Base-by-base conservation (phyloP, 352 stramenopile genomes). In the Phytophthora macrochlamydospora region DNA sequence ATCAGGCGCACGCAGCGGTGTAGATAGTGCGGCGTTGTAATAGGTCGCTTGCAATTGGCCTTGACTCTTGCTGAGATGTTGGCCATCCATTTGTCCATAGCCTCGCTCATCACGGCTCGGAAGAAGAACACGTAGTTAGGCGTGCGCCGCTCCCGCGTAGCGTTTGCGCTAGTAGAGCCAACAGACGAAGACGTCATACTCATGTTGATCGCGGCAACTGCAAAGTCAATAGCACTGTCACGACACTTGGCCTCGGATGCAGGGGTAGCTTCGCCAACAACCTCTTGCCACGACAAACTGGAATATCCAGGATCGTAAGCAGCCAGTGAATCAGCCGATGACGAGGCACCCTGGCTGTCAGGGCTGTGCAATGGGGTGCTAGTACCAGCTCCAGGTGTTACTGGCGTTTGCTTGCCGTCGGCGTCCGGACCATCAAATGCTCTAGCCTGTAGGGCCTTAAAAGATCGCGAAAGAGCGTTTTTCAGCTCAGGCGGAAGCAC, bases 1-100 rank as follows among this genome's bases (percentile, higher is more conserved):
- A 96, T 87, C 45, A 96, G 62, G 14, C 87, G 85, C 33, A 94
- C 89, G 32, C 89, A 96, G 18, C 87, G 89, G 44, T 96, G 89
- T 24, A 96, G 61, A 55, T 95, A 94, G 45, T 93, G 85, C 9
- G 89, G 89, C 7, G 84, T 92, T 59, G 89, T 89, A 57, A 95
- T 91, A 24, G 87, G 87, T 7, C 87, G 79, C 51, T 85, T 83
- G 61, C 77, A 89, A 62, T 92, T 93, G 8, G 65, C 80, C 51
- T 92, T 93, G 24, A 81, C 71, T 2, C 84, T 72, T 29, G 78
- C 70, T 4, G 73, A 81, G 8, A 93, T 78, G 43, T 87, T 92
- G 14, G 85, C 83, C 83, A 94, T 92, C 89, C 89, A 96, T 62
- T 96, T 96, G 70, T 96, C 87, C 89, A 96, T 94, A 4, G 85